These are phyloP conservation scores for Ogataea corticis DNA, from an alignment of 805 yeast genomes.

Conservation along the genomic window DNA sequence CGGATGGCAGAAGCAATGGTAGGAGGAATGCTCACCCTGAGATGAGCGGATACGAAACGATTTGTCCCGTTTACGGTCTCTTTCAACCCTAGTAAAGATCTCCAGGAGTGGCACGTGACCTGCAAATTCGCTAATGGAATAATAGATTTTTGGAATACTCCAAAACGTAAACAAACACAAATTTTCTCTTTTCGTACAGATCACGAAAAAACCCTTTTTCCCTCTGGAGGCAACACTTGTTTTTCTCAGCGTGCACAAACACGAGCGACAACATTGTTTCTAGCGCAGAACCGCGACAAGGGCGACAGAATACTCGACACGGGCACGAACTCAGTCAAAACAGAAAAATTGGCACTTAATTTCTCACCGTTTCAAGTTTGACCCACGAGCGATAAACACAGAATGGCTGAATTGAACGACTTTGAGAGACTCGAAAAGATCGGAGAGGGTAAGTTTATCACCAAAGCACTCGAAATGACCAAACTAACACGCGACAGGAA, in stretches of 20 bases:
- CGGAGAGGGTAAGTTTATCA: constrained; percentile 73
- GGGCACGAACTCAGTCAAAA: not conserved
- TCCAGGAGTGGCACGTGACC: no score
- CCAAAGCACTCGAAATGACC: not conserved
- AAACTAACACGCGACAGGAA: constrained; percentile 45
- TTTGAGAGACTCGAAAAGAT: constrained; percentile 93
- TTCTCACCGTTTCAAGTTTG: not conserved
- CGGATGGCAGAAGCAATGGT: no score
- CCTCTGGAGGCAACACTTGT: not conserved
- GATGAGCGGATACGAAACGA: no score
- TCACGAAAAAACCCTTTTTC: constrained; percentile 12
- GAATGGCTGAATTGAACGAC: constrained; percentile 85
- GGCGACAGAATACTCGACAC: not conserved
- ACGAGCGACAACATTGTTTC: no score
- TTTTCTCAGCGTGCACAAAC: not conserved
- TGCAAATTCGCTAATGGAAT: no score
- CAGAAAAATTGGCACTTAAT: no score
- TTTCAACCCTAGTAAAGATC: no score
- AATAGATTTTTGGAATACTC: no score
- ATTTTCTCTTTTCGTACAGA: constrained; percentile 19
- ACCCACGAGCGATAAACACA: constrained; percentile 3
- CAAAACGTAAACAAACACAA: constrained; percentile 18
- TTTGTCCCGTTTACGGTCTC: no score
- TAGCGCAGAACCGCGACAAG: no score
- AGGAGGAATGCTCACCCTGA: no score